These are phyloP conservation scores for Blastobotrys arbuscula DNA, from an alignment of 1,139 yeast genomes.

Conservation along the genomic window DNA sequence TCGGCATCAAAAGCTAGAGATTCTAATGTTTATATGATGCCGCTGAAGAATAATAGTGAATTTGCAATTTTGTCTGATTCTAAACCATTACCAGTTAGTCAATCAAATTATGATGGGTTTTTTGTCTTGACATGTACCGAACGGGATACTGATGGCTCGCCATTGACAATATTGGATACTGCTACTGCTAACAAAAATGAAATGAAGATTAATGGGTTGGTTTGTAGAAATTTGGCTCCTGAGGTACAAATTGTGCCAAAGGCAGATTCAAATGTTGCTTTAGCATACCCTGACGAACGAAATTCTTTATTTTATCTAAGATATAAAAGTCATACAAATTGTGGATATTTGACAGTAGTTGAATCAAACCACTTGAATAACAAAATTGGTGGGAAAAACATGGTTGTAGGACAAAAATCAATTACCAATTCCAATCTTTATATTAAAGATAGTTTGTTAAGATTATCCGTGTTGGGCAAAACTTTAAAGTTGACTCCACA, in stretches of 20 bases:
- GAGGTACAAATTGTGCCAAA: conserved; percentile 27
- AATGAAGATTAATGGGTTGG: neutral
- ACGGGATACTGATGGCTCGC: neutral
- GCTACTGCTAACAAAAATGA: neutral
- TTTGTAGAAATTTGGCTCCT: conserved; percentile 15
- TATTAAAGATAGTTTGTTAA: conserved; percentile 30
- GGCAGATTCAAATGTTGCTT: conserved; percentile 31
- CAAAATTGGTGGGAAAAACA: neutral
- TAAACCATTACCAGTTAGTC: neutral
- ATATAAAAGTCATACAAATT: conserved; percentile 20
- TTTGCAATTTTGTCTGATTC: neutral
- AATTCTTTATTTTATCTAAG: conserved; percentile 46
- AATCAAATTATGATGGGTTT: conserved; percentile 1
- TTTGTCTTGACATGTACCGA: neutral
- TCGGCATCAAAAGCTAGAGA: neutral
- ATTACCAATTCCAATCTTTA: neutral
- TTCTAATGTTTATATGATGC: neutral
- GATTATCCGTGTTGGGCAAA: conserved; percentile 6
- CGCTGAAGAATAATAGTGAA: neutral
- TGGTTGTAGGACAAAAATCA: neutral
- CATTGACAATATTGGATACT: neutral
- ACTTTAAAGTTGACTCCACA: neutral
- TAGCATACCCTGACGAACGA: conserved; percentile 27
- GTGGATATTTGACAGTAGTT: conserved; percentile 41
- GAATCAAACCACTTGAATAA: conserved; percentile 15